A percentile compares a stretch with the other conserved stretches of the same genome.
Evolutionary conservation across 2,329 filamentous ascomycete genomes (phyloP).

Genomic region (Aspergillus nomiae): DNA sequence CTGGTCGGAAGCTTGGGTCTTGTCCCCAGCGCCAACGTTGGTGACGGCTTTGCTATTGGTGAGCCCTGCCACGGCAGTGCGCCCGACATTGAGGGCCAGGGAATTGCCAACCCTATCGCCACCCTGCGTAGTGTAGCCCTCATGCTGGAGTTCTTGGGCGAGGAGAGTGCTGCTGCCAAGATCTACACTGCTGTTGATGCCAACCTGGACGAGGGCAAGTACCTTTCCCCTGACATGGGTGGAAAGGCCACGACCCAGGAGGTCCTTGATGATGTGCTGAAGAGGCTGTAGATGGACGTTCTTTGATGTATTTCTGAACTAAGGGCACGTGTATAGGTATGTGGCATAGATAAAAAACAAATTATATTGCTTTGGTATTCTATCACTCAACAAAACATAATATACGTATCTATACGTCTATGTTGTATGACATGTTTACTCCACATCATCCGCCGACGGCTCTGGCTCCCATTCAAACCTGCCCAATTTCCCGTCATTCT

Average conservation of each 20-base stretch:
- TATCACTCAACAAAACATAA: neutral
- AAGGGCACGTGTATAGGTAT: neutral
- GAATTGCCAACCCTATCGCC: slow-evolving; percentile 94
- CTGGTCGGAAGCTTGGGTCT: slow-evolving; percentile 89
- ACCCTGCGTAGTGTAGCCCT: slow-evolving; percentile 87
- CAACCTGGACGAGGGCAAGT: slow-evolving; percentile 79
- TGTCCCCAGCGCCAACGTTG: slow-evolving; percentile 93
- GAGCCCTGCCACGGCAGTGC: slow-evolving; percentile 97
- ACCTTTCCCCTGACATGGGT: slow-evolving; percentile 86
- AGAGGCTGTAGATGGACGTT: slow-evolving; percentile 63
- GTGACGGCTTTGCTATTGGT: slow-evolving; percentile 90
- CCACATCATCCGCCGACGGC: slow-evolving; percentile 21
- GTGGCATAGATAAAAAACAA: neutral
- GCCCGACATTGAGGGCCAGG: slow-evolving; percentile 89
- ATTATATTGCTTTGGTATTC: neutral
- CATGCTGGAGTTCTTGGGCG: slow-evolving; percentile 94
- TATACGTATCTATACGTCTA: neutral
- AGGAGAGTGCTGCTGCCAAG: slow-evolving; percentile 80
- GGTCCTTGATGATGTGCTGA: slow-evolving; percentile 84
- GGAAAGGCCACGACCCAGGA: slow-evolving; percentile 83
- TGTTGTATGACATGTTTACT: slow-evolving; percentile 12
- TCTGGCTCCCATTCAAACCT: slow-evolving; percentile 29
- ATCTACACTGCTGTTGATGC: slow-evolving; percentile 93
- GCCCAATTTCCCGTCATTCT: slow-evolving; percentile 16
- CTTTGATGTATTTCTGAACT: neutral